These are phyloP conservation scores for Mycena rosella DNA, from an alignment of 768 basidiomycete species.

Conservation along the genomic window DNA sequence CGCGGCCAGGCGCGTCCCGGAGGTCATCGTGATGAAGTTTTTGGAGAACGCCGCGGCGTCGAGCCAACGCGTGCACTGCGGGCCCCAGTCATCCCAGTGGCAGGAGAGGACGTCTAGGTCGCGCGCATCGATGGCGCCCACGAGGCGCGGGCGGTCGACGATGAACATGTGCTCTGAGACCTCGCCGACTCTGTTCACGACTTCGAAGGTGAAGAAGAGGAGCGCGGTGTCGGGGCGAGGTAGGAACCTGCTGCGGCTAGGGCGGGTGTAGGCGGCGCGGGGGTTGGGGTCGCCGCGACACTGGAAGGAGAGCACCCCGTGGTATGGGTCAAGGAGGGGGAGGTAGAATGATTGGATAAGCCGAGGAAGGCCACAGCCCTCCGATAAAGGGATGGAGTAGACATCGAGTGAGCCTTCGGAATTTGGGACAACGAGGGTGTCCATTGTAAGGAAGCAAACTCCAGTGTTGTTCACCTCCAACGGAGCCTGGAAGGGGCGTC, in stretches of 20 bases:
- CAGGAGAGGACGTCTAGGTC: neutral
- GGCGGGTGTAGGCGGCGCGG: neutral
- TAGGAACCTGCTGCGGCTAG: neutral
- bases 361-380: no score
- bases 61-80: constrained; percentile 24
- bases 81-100: constrained; percentile 24
- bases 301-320: neutral
- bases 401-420: neutral
- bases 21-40: constrained; percentile 29
- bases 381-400: neutral
- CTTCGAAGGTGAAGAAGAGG: constrained; percentile 4
- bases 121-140: no score
- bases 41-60: neutral
- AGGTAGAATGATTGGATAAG: neutral
- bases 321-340: neutral
- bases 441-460: neutral
- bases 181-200: neutral
- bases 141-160: constrained; percentile 5
- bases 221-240: neutral
- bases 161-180: constrained; percentile 14
- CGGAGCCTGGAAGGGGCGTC: neutral
- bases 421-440: neutral
- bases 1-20: constrained; percentile 25
- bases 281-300: constrained; percentile 24
- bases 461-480: neutral